Base-by-base conservation (phyloP, 1,284 basidiomycete genomes). In the Irpex sp. region DNA sequence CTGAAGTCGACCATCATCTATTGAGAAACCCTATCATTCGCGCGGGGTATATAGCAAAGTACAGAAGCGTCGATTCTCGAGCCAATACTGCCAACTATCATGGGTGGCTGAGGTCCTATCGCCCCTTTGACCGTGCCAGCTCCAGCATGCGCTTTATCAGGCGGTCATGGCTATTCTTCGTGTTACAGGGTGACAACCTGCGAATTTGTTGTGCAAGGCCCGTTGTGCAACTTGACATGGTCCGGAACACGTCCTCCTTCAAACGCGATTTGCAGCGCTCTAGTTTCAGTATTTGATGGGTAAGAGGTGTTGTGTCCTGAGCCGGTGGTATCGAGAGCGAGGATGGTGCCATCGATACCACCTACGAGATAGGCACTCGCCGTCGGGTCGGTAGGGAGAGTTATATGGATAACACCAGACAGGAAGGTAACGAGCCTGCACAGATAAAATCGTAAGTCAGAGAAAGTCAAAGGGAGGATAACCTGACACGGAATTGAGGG, bases 331-430 rank as follows among this genome's bases (percentile, higher is more conserved):
- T 72, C 71, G 4, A 66, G 61, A 3, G 67, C 69, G 35, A 72
- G 57, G 62, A 72, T 64, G 17, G 68, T 3, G 46, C 70, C 71
- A 39, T 68, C 50, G 33, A 19, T 13, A 8, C 71, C 71, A 15
- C 70, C 70, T 54, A 54, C 65, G 4, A 33, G n/a, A 9, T 17
- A 51, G n/a, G 53, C 61, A 57, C 46, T 46, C 8, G 39, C 39
- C 31, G 26, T 47, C 17, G 60, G 37, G 61, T 68, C 50, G 51
- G 67, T 59, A 39, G 70, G 63, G 5, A 71, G 61, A 7, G 69
- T 72, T 56, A 72, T 58, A 46, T 70, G 67, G 13, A 68, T 68
- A 15, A 68, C 57, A 7, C 70, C 70, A 11, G 69, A 66, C 8
- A 71, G 39, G 67, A 72, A 69, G 13, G 64, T 62, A 36, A 70